Base-by-base conservation (phyloP, 2,329 filamentous ascomycete species). In the Sodiomyces alkalinus region DNA sequence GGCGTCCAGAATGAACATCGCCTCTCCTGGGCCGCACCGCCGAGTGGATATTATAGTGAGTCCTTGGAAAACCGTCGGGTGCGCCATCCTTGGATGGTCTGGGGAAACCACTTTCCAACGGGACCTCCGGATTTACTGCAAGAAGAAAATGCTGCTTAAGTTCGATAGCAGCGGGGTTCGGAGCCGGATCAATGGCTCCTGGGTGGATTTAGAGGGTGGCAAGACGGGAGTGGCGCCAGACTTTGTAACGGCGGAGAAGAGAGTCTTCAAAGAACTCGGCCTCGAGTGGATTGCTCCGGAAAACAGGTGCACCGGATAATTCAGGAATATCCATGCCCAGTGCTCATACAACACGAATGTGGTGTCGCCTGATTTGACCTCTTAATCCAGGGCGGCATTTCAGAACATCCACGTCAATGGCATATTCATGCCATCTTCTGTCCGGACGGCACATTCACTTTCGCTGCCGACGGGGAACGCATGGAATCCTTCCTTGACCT, bases 91-190 rank as follows among this genome's bases (percentile, higher is more conserved):
- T 12, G 86, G 85, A 2, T 96, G 87, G 90, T 78, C 71, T 11
- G 81, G 85, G 1, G 87, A 75, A 2, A 92, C 77, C 0, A 94
- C 85, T 0, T 96, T 94, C 40, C 73, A 94, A 56, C 63, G 87
- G 15, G 90, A 96, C 49, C 48, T 96, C 30, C 62, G 87, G 22
- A 60, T 76, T 19, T 92, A 87, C 51, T 82, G 77, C 35, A 86
- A 81, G 49, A 64, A 73, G 20, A 61, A 66, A 32, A 74, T 69
- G 41, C 61, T 61, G 0, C 76, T 82, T 63, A 92, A 90, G 49
- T 96, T 96, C 46, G 86, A 94, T 46, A 90, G 80, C 37, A 92
- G 81, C 43, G 90, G 90, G 0, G 69, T 93, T 8, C 65, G 85
- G 24, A 73, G 72, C 42, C 62, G 75, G 7, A 49, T 44, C 7